phyloP scores from a whole-genome alignment of 805 yeast species.

The Pichia ethanolica region DNA sequence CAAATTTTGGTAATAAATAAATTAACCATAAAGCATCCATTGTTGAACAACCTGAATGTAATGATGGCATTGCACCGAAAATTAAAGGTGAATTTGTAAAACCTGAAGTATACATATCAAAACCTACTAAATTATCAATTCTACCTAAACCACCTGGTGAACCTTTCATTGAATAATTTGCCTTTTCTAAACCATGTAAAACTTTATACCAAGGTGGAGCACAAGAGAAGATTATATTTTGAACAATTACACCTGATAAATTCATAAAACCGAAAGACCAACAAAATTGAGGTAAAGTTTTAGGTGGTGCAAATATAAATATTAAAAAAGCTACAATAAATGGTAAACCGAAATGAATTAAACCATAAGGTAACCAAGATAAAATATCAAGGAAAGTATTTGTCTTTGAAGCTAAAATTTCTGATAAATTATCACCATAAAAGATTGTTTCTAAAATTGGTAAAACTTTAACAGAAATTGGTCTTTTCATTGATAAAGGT shows the following conservation, averaged over 20 bases:
- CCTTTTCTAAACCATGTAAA: slow-evolving; percentile 78
- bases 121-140: slow-evolving; percentile 70
- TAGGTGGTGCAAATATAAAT: slow-evolving; percentile 89
- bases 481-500: slow-evolving; percentile 69
- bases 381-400: slow-evolving; percentile 62
- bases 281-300: slow-evolving; percentile 71
- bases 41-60: slow-evolving; percentile 91
- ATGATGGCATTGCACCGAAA: slow-evolving; percentile 71
- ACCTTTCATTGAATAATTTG: slow-evolving; percentile 85
- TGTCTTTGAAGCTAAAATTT: slow-evolving; percentile 71
- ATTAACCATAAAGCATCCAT: slow-evolving; percentile 85
- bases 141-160: slow-evolving; percentile 94
- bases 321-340: slow-evolving; percentile 73
- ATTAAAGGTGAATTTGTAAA: slow-evolving; percentile 85
- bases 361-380: slow-evolving; percentile 95
- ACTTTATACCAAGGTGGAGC: slow-evolving; percentile 98
- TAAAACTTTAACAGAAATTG: slow-evolving; percentile 78
- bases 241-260: slow-evolving; percentile 73
- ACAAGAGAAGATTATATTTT: slow-evolving; percentile 71
- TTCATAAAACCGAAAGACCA: slow-evolving; percentile 96
- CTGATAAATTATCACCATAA: slow-evolving; percentile 87
- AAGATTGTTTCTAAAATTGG: slow-evolving; percentile 92
- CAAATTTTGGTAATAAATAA: slow-evolving; percentile 69
- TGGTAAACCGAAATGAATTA: slow-evolving; percentile 86
- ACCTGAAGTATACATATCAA: slow-evolving; percentile 75